These are phyloP conservation scores for Begonia fuchsioides DNA, from an alignment of 306 rosid genomes.

Conservation along the genomic window DNA sequence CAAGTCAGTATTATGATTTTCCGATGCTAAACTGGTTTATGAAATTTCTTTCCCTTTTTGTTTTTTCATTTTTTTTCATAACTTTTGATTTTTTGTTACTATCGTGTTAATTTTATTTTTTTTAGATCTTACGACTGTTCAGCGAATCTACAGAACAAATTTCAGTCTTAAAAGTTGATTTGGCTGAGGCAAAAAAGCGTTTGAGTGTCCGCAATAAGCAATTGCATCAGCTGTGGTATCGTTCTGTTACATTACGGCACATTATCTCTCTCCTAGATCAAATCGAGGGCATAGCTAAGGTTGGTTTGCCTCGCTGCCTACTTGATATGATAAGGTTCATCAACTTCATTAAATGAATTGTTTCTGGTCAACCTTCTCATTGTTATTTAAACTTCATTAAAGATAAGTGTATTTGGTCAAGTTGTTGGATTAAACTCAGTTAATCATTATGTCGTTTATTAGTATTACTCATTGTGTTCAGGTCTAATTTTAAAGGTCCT, in stretches of 20 bases:
- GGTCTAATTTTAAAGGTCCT: too few species aligned
- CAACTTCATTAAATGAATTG: not conserved
- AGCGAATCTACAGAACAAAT: constrained; percentile 86
- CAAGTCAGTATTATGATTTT: too few species aligned
- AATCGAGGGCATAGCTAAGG: constrained; percentile 98
- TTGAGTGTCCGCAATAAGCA: constrained; percentile 94
- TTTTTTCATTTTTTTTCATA: not conserved
- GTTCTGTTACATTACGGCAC: constrained; percentile 91
- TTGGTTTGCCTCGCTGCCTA: not conserved
- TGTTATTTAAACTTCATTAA: too few species aligned
- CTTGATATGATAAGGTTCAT: not conserved
- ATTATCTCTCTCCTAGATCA: constrained; percentile 95
- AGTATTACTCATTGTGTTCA: too few species aligned
- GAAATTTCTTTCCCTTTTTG: not conserved
- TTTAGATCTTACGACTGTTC: constrained; percentile 90
- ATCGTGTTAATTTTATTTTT: constrained; percentile 3
- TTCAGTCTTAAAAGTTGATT: constrained; percentile 68
- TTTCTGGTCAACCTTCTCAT: too few species aligned
- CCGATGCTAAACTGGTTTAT: too few species aligned
- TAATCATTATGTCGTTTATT: too few species aligned
- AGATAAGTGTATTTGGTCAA: too few species aligned
- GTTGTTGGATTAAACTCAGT: too few species aligned
- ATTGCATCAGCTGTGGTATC: constrained; percentile 98
- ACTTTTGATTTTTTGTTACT: not conserved
- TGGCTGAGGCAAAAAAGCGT: constrained; percentile 70